phyloP scores from a whole-genome alignment of 768 basidiomycete species.

The Xanthoconium stramineum region DNA sequence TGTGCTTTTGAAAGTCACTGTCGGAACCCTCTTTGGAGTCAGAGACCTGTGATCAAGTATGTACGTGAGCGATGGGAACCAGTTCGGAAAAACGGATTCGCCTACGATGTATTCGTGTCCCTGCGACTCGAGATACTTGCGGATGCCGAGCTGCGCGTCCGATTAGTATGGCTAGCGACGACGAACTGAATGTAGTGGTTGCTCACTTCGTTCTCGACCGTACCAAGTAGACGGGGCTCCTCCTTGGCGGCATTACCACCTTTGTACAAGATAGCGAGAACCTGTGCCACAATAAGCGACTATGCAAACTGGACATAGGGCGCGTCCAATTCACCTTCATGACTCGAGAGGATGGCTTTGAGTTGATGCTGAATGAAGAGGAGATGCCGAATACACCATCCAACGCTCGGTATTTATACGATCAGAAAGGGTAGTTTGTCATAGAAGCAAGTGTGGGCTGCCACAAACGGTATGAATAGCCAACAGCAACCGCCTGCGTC shows the following conservation, averaged over 20 bases:
- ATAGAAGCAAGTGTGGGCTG: neutral
- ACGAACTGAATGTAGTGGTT: neutral
- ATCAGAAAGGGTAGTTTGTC: neutral
- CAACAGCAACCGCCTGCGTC: neutral
- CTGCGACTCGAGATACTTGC: slow-evolving; percentile 60
- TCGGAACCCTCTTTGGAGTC: slow-evolving; percentile 81
- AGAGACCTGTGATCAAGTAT: slow-evolving; percentile 48
- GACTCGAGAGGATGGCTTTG: slow-evolving; percentile 5
- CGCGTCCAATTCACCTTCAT: slow-evolving; percentile 41
- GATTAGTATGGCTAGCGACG: neutral
- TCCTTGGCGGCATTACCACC: slow-evolving; percentile 62
- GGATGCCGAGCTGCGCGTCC: slow-evolving; percentile 62
- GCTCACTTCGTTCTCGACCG: slow-evolving; percentile 71
- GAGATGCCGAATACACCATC: neutral
- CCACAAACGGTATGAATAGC: neutral
- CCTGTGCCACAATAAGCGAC: slow-evolving; percentile 33
- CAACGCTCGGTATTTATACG: slow-evolving; percentile 19
- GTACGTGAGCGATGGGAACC: slow-evolving; percentile 1
- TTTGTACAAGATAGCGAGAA: slow-evolving; percentile 73
- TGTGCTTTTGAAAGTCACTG: slow-evolving; percentile 80
- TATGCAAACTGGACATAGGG: neutral
- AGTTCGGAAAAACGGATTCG: neutral
- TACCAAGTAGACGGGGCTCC: slow-evolving; percentile 76
- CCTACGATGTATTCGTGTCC: slow-evolving; percentile 76
- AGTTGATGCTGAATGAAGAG: slow-evolving; percentile 1